Base-by-base conservation (phyloP, 768 basidiomycete species). In the Tulasnella sp. region DNA sequence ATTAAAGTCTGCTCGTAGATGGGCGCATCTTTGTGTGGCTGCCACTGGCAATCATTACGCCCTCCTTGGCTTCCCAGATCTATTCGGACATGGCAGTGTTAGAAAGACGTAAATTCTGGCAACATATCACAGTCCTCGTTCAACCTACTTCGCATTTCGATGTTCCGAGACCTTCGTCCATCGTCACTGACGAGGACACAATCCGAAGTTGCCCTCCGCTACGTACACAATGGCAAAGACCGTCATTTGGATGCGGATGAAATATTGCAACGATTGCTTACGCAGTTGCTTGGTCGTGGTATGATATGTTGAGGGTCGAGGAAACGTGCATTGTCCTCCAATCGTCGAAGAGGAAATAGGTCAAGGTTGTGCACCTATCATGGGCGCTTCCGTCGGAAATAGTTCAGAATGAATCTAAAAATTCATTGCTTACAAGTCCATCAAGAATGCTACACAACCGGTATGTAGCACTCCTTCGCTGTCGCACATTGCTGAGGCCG, bases 51-150 rank as follows among this genome's bases (percentile, higher is more conserved):
- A 76, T 52, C 8, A 76, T 37, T 39, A 68, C 25, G 19, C 69
- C 67, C 22, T 54, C 40, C 37, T 76, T 45, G 36, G 69, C 39
- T 17, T 76, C 67, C 75, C 75, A 76, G 67, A 76, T 76, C 75
- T 76, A 36, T 42, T n/a, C n/a, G 7, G 36, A 31, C 17, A 40
- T 6, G n/a, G 29, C 40, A 40, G 29, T 9, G n/a, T 36, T 67
- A 67, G 22, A 36, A 34, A 12, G 8, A n/a, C 25, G 15, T 15
- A 34, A 15, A 54, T 1, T 15, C 25, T n/a, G 42, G 37, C 2
- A 3, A 34, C 31, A 45, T 64, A 19, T 31, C 5, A 12, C 31
- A 7, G n/a, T 22, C 1, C 25, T 25, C 25, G 74, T n/a, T 75
- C 38, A 29, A 76, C 75, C 9, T 69, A 76, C 75, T 40, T 76